Percentiles rank a stretch among this genome's conserved stretches.
phyloP scores from a whole-genome alignment of 148 eudicot species.

The Rhododendron ovatum region DNA sequence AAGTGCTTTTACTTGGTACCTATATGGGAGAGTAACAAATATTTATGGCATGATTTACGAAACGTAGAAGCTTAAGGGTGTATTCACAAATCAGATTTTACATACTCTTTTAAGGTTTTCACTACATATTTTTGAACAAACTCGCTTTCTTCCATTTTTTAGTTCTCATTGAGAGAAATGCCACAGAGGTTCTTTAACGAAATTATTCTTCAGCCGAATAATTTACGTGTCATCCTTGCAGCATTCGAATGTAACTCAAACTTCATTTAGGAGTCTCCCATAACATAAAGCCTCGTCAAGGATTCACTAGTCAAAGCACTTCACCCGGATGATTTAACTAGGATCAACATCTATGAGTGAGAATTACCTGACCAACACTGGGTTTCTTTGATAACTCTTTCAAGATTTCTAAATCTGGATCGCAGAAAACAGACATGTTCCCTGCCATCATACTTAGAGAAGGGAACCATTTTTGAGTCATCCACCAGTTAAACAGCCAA shows the following conservation, averaged over 20 bases:
- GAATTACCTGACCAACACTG: slow-evolving; percentile 39
- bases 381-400: slow-evolving; percentile 33
- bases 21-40: neutral
- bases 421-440: slow-evolving; percentile 31
- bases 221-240: neutral
- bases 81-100: neutral
- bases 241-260: neutral
- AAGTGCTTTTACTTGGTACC: neutral
- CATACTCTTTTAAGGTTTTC: neutral
- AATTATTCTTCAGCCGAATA: neutral
- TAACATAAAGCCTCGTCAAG: neutral
- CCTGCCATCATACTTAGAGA: slow-evolving; percentile 33
- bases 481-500: slow-evolving; percentile 72
- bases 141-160: neutral
- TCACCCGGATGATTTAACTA: neutral
- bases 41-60: neutral
- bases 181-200: neutral
- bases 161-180: neutral
- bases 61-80: neutral
- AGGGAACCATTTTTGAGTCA: slow-evolving; percentile 71
- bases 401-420: slow-evolving; percentile 43
- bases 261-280: too few relatives aligned
- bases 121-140: neutral
- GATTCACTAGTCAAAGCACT: neutral
- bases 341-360: neutral